These are phyloP conservation scores for Ceratocystiopsis sp. DNA, from an alignment of 2,329 filamentous ascomycete species.

Conservation along the genomic window DNA sequence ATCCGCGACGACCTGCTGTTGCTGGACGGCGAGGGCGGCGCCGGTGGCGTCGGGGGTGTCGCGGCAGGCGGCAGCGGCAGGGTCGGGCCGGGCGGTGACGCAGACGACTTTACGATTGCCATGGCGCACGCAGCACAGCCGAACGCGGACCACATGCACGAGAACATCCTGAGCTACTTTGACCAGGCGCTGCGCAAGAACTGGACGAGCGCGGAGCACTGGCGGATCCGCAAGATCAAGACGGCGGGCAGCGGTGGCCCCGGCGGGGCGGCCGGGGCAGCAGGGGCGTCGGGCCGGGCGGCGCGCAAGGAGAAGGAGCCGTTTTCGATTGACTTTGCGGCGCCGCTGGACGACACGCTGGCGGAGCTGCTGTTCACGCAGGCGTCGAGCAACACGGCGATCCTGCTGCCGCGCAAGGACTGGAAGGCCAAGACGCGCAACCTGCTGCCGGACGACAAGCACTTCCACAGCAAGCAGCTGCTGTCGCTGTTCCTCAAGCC, in stretches of 20 bases:
- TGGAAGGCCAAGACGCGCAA: slow-evolving; percentile 92
- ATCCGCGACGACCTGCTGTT: slow-evolving; percentile 37
- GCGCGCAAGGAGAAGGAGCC: slow-evolving; percentile 94
- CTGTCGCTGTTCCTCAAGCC: slow-evolving; percentile 88
- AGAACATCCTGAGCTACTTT: slow-evolving; percentile 96
- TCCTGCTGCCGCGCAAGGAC: slow-evolving; percentile 80
- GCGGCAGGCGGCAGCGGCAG: too few relatives aligned
- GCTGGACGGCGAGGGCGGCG: slow-evolving; percentile 12
- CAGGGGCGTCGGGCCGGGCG: slow-evolving; percentile 26
- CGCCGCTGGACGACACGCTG: slow-evolving; percentile 52
- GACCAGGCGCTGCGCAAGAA: slow-evolving; percentile 94
- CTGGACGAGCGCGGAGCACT: slow-evolving; percentile 96
- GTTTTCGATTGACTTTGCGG: slow-evolving; percentile 82
- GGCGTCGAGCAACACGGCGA: slow-evolving; percentile 62
- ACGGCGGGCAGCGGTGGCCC: slow-evolving; percentile 30
- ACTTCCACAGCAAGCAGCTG: slow-evolving; percentile 88
- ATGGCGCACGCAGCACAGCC: slow-evolving; percentile 50
- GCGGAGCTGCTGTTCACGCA: slow-evolving; percentile 68
- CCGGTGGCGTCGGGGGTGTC: too few relatives aligned
- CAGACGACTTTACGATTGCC: slow-evolving; percentile 62
- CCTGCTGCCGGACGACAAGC: slow-evolving; percentile 89
- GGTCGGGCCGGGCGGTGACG: slow-evolving; percentile 40
- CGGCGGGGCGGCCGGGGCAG: slow-evolving; percentile 43
- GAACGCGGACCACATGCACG: slow-evolving; percentile 57
- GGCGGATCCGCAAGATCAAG: slow-evolving; percentile 92